phyloP scores from a whole-genome alignment of 2,329 filamentous ascomycete genomes.

The Cryphonectria naterciae region DNA sequence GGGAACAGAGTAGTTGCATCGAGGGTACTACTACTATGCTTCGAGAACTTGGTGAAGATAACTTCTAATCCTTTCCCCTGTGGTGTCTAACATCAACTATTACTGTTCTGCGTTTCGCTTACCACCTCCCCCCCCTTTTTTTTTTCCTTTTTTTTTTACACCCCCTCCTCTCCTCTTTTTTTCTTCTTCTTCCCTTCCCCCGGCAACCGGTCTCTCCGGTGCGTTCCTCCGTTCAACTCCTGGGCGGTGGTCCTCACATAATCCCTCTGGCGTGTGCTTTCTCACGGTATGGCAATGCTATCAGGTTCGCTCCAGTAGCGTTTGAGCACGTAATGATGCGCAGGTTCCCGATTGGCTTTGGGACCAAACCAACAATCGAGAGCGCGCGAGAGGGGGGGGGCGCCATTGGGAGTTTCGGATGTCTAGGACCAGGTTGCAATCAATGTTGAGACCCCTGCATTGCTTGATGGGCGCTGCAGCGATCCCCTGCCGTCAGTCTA shows the following conservation, averaged over 20 bases:
- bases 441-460: neutral
- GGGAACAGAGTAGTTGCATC: neutral
- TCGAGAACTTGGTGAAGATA: neutral
- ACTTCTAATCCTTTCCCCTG: neutral
- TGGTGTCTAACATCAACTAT: neutral
- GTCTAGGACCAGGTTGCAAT: neutral
- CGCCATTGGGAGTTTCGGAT: neutral
- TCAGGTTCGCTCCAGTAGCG: neutral
- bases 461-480: neutral
- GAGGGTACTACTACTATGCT: neutral
- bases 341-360: conserved; percentile 1
- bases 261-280: neutral
- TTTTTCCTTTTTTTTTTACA: no score
- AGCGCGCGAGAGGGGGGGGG: neutral
- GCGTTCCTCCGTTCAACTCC: neutral
- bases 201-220: neutral
- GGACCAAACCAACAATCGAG: neutral
- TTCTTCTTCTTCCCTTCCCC: neutral
- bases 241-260: neutral
- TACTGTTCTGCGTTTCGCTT: neutral
- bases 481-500: neutral
- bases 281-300: neutral
- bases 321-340: conserved; percentile 8
- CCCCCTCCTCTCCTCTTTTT: no score
- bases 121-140: neutral